Base-by-base conservation (phyloP, 139 green algal genomes). In the Yamagishiella unicocca region DNA sequence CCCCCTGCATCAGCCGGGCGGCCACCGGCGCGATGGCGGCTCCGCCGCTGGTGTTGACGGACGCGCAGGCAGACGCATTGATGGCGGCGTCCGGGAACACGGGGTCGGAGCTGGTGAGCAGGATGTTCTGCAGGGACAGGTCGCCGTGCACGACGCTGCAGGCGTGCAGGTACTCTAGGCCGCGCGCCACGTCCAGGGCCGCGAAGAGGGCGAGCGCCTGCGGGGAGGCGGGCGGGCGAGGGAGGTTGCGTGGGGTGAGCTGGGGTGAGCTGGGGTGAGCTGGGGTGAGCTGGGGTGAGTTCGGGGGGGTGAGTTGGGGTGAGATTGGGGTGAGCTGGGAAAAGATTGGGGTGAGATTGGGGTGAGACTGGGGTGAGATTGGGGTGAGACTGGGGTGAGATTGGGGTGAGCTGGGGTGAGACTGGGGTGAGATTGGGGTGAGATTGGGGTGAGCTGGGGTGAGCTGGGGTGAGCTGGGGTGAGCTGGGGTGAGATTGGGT, bases 131-230 rank as follows among this genome's bases (percentile, higher is more conserved):
- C 14, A 81, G 66, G 29, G 68, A 87, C 2, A 92, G 77, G 75
- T 92, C 89, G 35, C 89, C 89, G 66, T 92, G 89, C 0, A 90
- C 66, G 0, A 92, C 70, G 24, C 64, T 79, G 66, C 80, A 84
- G 33, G 83, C 33, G 73, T 92, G 89, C 27, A 92, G 71, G 75
- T 82, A 92, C 5, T 66, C 66, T 70, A 92, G 29, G 54, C 85
- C 89, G n/a, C 89, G 85, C 2, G 89, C 89, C 19, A 90, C 83
- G 72, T 92, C 84, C 54, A 87, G 77, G 17, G 85, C 88, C 4
- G 90, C 92, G 10, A 67, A 46, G 38, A 89, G 64, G 50, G 62
- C 83, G 29, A 70, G 68, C 25, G 74, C 25, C 71, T 84, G 64
- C 22, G 24, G 45, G 61, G 19, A 50, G 27, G 40, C 8, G 66